Evolutionary conservation across 352 stramenopile genomes (phyloP), one percentile per base, ranked within the genome.

Genomic region (Globisporangium carolinianum): DNA sequence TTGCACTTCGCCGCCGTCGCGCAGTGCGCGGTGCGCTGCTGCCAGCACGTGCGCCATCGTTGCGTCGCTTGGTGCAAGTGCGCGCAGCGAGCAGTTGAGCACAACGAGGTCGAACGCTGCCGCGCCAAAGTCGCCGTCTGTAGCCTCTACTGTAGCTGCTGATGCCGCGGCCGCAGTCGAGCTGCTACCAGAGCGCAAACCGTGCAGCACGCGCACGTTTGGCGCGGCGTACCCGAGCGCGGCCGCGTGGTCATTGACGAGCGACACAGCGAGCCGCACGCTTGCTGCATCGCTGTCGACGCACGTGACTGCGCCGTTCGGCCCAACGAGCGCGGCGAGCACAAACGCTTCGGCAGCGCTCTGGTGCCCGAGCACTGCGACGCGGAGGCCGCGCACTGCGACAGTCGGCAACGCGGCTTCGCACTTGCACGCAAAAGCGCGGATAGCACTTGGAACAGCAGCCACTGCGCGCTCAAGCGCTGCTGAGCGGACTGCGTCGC

Each of bases 1-100:
- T 32, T 37, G 36, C 17, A 46, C 38, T 55, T 88, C 78, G 4
- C 78, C 78, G 8, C 78, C 75, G 49, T 78, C 65, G 24, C 72
- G 72, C 1, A 88, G 53, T 32, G 82, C 38, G 47, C 51, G 55
- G 55, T 66, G 75, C 12, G 64, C 67, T 3, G 69, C 7, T n/a
- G 69, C 50, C 24, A 88, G 53, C 1, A 79, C 50, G 4, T 52
- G 56, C 45, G 68, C 60, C 36, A 74, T 72, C 49, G 18, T 24
- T 24, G 18, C 18, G 18, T 68, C 65, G 0, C 47, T 51, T 24
- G 63, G 48, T 51, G 63, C 54, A 36, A 38, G 4, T 3, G 51
- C 58, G 37, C 77, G 74, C 18, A 83, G 73, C 11, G 78, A 76
- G 51, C 78, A 86, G 54, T 78, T 84, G 51, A 79, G 60, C 38